Percentiles rank a stretch among this genome's conserved stretches.
Evolutionary conservation across 2,329 filamentous ascomycete species (phyloP).

Genomic region (Fusarium sp.): DNA sequence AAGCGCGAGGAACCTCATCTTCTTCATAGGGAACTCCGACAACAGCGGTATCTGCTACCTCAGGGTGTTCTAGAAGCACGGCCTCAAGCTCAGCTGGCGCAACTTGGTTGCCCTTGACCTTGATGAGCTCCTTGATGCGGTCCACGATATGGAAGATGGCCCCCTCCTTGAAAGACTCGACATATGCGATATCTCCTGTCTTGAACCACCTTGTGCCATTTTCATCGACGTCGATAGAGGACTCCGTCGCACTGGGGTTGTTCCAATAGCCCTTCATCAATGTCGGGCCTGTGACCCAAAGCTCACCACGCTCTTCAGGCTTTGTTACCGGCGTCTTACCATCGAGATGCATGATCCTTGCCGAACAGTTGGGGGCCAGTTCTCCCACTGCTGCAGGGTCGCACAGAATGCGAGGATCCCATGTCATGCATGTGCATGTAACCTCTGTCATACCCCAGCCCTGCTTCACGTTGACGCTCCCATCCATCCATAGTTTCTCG

Average conservation of each 20-base stretch:
- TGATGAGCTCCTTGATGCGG: slow-evolving; percentile 74
- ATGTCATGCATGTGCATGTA: slow-evolving; percentile 77
- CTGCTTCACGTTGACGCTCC: slow-evolving; percentile 63
- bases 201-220: slow-evolving; percentile 74
- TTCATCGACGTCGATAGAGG: slow-evolving; percentile 63
- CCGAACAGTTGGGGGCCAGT: slow-evolving; percentile 60
- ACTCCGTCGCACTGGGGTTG: slow-evolving; percentile 74
- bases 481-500: slow-evolving; percentile 64
- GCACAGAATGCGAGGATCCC: slow-evolving; percentile 70
- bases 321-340: slow-evolving; percentile 60
- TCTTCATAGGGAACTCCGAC: slow-evolving; percentile 56
- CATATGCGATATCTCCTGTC: slow-evolving; percentile 80
- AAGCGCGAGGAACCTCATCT: slow-evolving; percentile 73
- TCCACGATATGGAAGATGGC: slow-evolving; percentile 73
- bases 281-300: slow-evolving; percentile 79
- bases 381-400: slow-evolving; percentile 40
- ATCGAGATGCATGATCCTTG: slow-evolving; percentile 73
- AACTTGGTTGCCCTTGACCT: slow-evolving; percentile 79
- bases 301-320: slow-evolving; percentile 71
- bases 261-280: slow-evolving; percentile 83
- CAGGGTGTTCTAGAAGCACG: slow-evolving; percentile 75
- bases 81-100: slow-evolving; percentile 82
- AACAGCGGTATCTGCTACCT: slow-evolving; percentile 79
- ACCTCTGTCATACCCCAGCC: slow-evolving; percentile 91
- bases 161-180: slow-evolving; percentile 68